A percentile compares a stretch with the other conserved stretches of the same genome.
These are phyloP conservation scores for Bruguiera hainesii DNA, from an alignment of 441 rosid genomes.

Conservation along the genomic window DNA sequence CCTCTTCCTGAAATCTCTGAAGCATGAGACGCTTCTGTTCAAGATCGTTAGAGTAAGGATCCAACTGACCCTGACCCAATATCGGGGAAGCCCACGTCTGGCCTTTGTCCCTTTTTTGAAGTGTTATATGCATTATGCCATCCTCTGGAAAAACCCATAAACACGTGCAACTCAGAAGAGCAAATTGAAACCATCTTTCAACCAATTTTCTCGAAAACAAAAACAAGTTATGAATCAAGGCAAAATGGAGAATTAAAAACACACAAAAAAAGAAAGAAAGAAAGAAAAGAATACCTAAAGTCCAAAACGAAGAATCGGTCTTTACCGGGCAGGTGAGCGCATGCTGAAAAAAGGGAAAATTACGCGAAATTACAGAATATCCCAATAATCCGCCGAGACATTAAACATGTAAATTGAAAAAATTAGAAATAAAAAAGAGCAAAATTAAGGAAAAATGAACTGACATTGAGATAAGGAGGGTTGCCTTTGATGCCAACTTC, in stretches of 20 bases:
- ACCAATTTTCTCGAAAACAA: neutral
- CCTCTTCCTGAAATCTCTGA: conserved; percentile 89
- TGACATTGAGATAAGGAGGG: conserved; percentile 88
- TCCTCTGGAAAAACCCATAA: conserved; percentile 54
- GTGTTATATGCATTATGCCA: conserved; percentile 76
- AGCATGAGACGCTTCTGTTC: conserved; percentile 91
- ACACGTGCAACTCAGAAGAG: neutral
- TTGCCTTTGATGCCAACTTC: conserved; percentile 95
- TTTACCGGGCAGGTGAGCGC: conserved; percentile 66
- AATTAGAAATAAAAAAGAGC: neutral
- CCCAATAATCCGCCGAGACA: neutral
- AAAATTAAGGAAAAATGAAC: conserved; percentile 7
- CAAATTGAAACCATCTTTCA: neutral
- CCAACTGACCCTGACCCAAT: conserved; percentile 79
- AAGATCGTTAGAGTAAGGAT: conserved; percentile 61
- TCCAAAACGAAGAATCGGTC: conserved; percentile 92
- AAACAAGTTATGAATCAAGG: neutral
- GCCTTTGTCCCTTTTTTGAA: conserved; percentile 92
- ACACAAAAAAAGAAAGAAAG: neutral
- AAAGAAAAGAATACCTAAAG: conserved; percentile 43
- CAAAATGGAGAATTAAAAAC: neutral
- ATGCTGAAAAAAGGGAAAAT: conserved; percentile 42
- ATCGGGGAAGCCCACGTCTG: conserved; percentile 94
- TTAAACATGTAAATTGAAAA: neutral
- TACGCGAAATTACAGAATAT: neutral